A percentile compares a stretch with the other conserved stretches of the same genome.
Conservation (phyloP, 1,284 basidiomycete species). For the Sporisorium exsertum region DNA sequence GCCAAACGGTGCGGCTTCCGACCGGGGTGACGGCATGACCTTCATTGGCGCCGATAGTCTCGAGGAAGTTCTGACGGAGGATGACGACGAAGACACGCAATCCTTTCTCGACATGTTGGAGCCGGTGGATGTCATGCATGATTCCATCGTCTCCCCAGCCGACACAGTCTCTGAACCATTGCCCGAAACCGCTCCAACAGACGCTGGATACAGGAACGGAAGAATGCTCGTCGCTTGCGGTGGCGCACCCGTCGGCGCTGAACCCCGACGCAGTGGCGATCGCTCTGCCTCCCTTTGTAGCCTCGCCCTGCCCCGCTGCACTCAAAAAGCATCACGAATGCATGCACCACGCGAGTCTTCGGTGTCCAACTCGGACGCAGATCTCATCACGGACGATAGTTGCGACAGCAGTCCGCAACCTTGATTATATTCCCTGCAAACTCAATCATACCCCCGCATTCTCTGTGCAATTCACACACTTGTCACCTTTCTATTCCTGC, state of each 20-base stretch:
- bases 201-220: background rate
- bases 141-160: background rate
- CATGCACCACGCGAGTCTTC: background rate
- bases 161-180: constrained; percentile 12
- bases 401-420: constrained; percentile 10
- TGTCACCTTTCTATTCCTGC: background rate
- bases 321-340: background rate
- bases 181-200: background rate
- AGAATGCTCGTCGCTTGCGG: constrained; percentile 24
- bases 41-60: constrained; percentile 11
- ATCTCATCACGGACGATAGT: constrained; percentile 16
- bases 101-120: constrained; percentile 35
- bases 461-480: background rate
- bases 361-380: constrained; percentile 28
- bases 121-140: constrained; percentile 8
- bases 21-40: background rate
- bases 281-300: background rate
- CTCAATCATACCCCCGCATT: background rate
- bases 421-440: background rate
- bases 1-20: background rate
- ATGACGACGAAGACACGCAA: constrained; percentile 34
- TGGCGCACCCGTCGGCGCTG: constrained; percentile 6
- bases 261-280: background rate
- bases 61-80: background rate
- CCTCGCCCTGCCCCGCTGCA: too few species aligned